Conservation (phyloP, 257 asterid species). For the Petrea volubilis region DNA sequence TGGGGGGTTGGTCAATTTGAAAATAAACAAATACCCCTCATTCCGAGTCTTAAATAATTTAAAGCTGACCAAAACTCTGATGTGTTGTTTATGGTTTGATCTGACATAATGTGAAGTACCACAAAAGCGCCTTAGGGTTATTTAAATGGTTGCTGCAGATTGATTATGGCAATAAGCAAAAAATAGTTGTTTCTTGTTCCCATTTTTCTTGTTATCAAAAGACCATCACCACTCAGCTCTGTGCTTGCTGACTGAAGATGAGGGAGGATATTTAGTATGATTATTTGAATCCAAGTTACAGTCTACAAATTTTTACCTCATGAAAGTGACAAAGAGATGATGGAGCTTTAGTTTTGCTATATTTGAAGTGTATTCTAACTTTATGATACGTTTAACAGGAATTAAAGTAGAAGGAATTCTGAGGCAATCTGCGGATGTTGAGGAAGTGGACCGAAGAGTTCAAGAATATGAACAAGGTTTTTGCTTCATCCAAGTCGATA, state of each 20-base stretch:
- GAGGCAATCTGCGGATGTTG: conserved; percentile 88
- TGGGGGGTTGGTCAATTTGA: neutral
- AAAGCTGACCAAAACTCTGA: neutral
- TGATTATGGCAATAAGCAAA: neutral
- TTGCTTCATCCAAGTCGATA: conserved; percentile 14
- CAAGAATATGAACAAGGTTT: conserved; percentile 88
- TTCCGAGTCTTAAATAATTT: neutral
- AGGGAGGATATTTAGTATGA: conserved; percentile 13
- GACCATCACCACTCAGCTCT: conserved; percentile 5
- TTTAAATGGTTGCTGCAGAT: neutral
- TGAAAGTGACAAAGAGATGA: neutral
- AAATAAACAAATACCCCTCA: conserved; percentile 2
- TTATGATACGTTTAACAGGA: conserved; percentile 47
- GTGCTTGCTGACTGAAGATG: conserved; percentile 18
- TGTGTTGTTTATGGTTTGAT: neutral
- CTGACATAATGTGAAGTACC: neutral
- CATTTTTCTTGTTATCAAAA: neutral
- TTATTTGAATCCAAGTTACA: conserved; percentile 12
- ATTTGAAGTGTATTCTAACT: conserved; percentile 21
- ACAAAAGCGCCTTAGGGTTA: neutral
- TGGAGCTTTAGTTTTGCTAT: conserved; percentile 12
- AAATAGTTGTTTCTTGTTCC: neutral
- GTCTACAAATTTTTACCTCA: conserved; percentile 18
- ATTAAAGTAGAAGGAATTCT: conserved; percentile 77
- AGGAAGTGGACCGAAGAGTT: conserved; percentile 85